Evolutionary conservation across 345 rosid species (phyloP).

Genomic region (Syzygium oleosum): DNA sequence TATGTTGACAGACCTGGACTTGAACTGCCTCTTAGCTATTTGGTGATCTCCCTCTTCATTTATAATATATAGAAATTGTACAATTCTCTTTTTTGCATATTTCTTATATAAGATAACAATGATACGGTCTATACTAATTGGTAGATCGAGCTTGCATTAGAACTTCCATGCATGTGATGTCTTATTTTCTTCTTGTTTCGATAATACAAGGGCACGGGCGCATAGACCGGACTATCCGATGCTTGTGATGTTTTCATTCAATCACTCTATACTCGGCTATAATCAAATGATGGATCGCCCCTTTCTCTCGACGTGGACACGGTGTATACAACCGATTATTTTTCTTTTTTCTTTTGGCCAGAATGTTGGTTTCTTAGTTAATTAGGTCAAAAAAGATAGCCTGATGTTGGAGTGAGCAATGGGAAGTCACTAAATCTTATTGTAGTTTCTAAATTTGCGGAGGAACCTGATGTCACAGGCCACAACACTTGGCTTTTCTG

Average conservation of each 20-base stretch:
- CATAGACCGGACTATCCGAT: background rate
- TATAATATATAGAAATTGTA: background rate
- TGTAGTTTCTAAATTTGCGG: background rate
- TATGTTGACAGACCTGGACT: fast-evolving
- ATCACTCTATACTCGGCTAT: background rate
- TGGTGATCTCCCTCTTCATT: background rate
- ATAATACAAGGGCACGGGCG: background rate
- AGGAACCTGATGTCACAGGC: background rate
- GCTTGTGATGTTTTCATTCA: background rate
- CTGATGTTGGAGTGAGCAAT: background rate
- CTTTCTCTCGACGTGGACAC: background rate
- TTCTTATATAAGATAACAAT: background rate
- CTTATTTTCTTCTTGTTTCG: background rate
- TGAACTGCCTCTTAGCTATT: background rate
- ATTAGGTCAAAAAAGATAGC: background rate
- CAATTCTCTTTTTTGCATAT: background rate
- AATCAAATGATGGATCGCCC: background rate
- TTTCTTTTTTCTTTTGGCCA: background rate
- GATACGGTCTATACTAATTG: background rate
- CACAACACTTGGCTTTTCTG: background rate
- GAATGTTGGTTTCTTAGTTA: background rate
- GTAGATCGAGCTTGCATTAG: background rate
- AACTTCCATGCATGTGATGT: background rate
- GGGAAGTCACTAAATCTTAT: background rate
- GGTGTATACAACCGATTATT: background rate